These are phyloP conservation scores for Spergularia marina DNA, from an alignment of 148 eudicot genomes.

Conservation along the genomic window DNA sequence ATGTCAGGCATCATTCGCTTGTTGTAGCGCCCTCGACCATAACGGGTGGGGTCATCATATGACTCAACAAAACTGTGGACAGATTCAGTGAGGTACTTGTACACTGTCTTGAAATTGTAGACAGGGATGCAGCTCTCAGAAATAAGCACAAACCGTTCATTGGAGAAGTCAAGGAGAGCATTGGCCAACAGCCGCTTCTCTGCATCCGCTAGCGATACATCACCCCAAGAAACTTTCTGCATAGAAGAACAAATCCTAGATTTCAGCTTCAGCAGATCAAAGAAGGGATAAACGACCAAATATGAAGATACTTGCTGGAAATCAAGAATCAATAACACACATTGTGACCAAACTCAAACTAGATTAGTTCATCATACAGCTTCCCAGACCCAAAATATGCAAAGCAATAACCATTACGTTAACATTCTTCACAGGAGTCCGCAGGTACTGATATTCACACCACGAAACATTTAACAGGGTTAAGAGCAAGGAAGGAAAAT, in stretches of 20 bases:
- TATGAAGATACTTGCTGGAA: not conserved
- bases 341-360: not conserved
- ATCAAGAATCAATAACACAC: not conserved
- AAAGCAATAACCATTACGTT: not conserved
- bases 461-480: not conserved
- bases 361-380: not conserved
- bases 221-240: conserved; percentile 81
- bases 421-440: not conserved
- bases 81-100: conserved; percentile 63
- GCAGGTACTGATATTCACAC: not conserved
- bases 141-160: conserved; percentile 69
- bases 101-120: conserved; percentile 63
- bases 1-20: conserved; percentile 58
- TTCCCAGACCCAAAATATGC: not conserved
- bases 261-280: not conserved
- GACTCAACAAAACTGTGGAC: conserved; percentile 63
- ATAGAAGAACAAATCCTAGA: conserved; percentile 6
- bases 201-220: conserved; percentile 61
- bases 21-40: conserved; percentile 84
- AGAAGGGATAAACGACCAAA: not conserved
- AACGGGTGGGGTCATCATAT: conserved; percentile 65
- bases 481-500: not conserved
- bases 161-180: conserved; percentile 82
- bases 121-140: conserved; percentile 88
- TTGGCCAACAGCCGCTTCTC: conserved; percentile 79